These are phyloP conservation scores for Petasospora fabianii DNA, from an alignment of 1,139 yeast genomes.

Conservation along the genomic window DNA sequence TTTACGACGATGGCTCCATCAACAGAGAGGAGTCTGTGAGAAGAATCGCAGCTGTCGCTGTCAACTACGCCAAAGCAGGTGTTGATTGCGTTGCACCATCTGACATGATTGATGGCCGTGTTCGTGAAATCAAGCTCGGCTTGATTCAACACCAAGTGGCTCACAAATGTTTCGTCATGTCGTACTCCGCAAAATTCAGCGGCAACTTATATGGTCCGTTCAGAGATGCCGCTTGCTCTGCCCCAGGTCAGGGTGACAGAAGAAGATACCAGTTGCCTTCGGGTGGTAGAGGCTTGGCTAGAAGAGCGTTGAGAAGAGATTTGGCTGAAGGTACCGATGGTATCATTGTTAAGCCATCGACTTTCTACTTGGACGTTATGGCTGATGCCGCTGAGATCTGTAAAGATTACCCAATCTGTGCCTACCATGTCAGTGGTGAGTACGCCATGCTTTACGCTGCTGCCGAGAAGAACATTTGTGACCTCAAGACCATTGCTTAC, in stretches of 20 bases:
- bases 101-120: slow-evolving; percentile 97
- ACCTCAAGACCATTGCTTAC: slow-evolving; percentile 82
- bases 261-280: slow-evolving; percentile 91
- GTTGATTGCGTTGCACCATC: slow-evolving; percentile 96
- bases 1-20: slow-evolving; percentile 81
- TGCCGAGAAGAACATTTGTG: slow-evolving; percentile 92
- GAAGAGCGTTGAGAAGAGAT: slow-evolving; percentile 85
- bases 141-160: slow-evolving; percentile 81
- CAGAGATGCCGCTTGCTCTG: slow-evolving; percentile 94
- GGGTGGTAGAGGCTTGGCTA: slow-evolving; percentile 90
- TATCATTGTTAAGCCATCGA: slow-evolving; percentile 93
- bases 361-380: slow-evolving; percentile 88
- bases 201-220: slow-evolving; percentile 95
- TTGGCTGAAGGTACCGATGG: slow-evolving; percentile 94
- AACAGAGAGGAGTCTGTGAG: slow-evolving; percentile 72
- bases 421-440: slow-evolving; percentile 97
- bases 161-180: slow-evolving; percentile 84
- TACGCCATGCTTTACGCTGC: slow-evolving; percentile 98
- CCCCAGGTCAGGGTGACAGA: slow-evolving; percentile 89
- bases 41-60: slow-evolving; percentile 92
- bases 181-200: slow-evolving; percentile 91
- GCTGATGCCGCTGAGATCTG: slow-evolving; percentile 84
- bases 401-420: slow-evolving; percentile 82
- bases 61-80: slow-evolving; percentile 92
- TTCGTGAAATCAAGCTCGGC: slow-evolving; percentile 82